Conservation (phyloP, 306 rosid species). For the Cucurbita argyrosperma region DNA sequence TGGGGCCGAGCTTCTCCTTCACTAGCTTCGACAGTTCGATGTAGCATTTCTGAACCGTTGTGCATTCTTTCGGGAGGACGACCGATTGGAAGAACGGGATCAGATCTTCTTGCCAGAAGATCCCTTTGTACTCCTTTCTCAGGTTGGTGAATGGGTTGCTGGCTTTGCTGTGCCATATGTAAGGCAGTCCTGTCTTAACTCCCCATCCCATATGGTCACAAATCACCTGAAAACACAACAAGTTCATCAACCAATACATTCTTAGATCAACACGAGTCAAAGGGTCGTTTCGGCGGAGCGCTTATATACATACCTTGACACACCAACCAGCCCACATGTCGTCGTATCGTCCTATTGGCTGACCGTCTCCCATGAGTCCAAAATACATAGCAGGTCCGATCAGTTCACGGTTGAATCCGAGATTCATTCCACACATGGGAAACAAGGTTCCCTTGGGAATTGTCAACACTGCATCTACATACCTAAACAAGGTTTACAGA, state of each 20-base stretch:
- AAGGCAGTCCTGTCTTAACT: constrained; percentile 33
- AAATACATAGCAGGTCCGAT: constrained; percentile 42
- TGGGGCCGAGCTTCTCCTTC: constrained; percentile 20
- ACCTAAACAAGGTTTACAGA: constrained; percentile 5
- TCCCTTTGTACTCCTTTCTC: constrained; percentile 34
- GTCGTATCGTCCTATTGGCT: constrained; percentile 31
- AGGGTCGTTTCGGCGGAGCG: not conserved
- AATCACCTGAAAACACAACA: constrained; percentile 17
- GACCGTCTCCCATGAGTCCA: constrained; percentile 44
- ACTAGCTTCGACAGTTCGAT: constrained; percentile 28
- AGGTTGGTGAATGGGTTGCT: constrained; percentile 37
- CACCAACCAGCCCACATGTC: constrained; percentile 50
- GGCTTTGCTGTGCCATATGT: constrained; percentile 42
- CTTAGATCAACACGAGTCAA: not conserved
- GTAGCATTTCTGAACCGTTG: constrained; percentile 29
- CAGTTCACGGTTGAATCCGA: constrained; percentile 26
- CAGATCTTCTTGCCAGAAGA: constrained; percentile 33
- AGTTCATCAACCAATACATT: not conserved
- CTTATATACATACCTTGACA: constrained; percentile 15
- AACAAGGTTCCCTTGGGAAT: constrained; percentile 35
- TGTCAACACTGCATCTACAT: constrained; percentile 30
- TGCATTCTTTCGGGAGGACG: constrained; percentile 21
- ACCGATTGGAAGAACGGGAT: constrained; percentile 31
- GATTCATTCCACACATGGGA: constrained; percentile 45
- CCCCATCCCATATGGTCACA: constrained; percentile 29